Percentiles rank a stretch among this genome's conserved stretches.
These are phyloP conservation scores for Venturia asperata DNA, from an alignment of 2,329 filamentous ascomycete genomes.

Conservation along the genomic window DNA sequence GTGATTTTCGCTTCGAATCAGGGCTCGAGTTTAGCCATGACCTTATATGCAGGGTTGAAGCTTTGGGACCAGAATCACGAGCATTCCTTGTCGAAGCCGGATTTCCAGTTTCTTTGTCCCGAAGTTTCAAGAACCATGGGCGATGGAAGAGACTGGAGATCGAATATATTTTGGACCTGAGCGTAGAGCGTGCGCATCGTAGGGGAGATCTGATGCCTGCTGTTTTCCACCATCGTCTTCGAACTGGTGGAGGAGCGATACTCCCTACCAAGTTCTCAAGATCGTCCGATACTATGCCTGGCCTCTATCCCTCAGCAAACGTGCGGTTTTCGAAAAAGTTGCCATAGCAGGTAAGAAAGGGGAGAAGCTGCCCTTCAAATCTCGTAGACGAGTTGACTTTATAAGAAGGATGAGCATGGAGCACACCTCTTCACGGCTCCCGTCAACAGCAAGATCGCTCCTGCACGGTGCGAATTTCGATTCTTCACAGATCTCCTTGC, in stretches of 20 bases:
- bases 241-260: not conserved
- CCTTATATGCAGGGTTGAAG: not conserved
- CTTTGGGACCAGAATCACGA: not conserved
- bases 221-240: not conserved
- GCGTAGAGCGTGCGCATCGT: not conserved
- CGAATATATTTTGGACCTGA: not conserved
- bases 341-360: not conserved
- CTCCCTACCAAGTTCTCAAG: not conserved
- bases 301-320: too few relatives aligned
- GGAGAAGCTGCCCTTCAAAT: too few relatives aligned
- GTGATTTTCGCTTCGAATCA: not conserved
- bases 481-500: not conserved
- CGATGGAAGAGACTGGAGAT: not conserved
- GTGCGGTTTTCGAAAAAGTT: not conserved
- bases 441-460: not conserved
- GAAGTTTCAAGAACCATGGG: not conserved
- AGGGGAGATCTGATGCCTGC: not conserved
- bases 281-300: too few relatives aligned
- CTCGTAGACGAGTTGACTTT: too few relatives aligned
- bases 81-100: not conserved
- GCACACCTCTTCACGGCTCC: not conserved
- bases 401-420: too few relatives aligned
- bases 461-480: not conserved
- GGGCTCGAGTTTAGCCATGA: not conserved
- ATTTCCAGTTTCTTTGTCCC: not conserved